Percentiles rank a stretch among this genome's conserved stretches.
Evolutionary conservation across 441 rosid genomes (phyloP).

Genomic region (Jatropha multifida): DNA sequence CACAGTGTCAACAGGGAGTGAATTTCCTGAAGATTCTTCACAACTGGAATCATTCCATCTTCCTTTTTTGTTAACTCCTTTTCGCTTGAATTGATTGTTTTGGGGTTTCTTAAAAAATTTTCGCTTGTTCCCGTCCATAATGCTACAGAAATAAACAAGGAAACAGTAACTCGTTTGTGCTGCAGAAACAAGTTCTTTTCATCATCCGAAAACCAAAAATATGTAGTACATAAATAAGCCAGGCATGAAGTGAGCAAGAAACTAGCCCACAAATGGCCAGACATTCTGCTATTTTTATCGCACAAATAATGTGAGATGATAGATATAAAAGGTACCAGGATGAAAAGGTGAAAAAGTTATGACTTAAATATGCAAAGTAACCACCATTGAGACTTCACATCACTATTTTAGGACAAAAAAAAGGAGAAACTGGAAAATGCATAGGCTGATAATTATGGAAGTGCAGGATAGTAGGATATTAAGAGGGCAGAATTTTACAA

Average conservation of each 20-base stretch:
- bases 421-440: neutral
- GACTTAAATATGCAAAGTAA: neutral
- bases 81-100: slow-evolving; percentile 42
- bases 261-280: neutral
- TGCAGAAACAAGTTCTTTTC: slow-evolving; percentile 2
- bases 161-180: neutral
- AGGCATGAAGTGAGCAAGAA: neutral
- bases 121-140: slow-evolving; percentile 43
- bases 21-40: slow-evolving; percentile 35
- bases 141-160: slow-evolving; percentile 11
- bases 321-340: neutral
- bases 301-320: slow-evolving; percentile 1
- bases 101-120: slow-evolving; percentile 39
- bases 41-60: slow-evolving; percentile 36
- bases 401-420: neutral
- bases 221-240: neutral
- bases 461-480: neutral
- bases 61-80: slow-evolving; percentile 41
- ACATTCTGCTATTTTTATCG: neutral
- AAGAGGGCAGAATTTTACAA: neutral
- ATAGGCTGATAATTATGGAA: neutral
- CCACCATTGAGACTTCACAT: neutral
- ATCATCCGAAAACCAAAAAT: slow-evolving; percentile 14
- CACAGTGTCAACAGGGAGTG: slow-evolving; percentile 49
- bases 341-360: neutral